Evolutionary conservation across 2,329 filamentous ascomycete genomes (phyloP).

Genomic region (Graphium sp.): DNA sequence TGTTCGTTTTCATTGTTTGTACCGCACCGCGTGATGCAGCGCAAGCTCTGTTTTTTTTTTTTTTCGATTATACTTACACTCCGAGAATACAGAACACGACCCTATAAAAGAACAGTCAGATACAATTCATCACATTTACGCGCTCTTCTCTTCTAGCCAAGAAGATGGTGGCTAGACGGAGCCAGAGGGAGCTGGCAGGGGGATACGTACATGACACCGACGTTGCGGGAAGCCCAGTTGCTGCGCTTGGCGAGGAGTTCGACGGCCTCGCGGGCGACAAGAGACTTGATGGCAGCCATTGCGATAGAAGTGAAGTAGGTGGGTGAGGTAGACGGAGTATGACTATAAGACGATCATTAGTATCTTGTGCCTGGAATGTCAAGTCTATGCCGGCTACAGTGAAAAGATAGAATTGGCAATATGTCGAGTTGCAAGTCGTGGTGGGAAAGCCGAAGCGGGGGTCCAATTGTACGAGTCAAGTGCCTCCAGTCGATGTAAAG

Average conservation of each 20-base stretch:
- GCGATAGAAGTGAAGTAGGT: conserved; percentile 1
- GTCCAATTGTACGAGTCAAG: too few relatives aligned
- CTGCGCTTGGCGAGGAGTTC: conserved; percentile 3
- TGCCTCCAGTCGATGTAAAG: too few relatives aligned
- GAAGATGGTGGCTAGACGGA: neutral
- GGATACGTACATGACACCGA: conserved; percentile 4
- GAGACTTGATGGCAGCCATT: conserved; percentile 18
- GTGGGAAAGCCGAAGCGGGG: too few relatives aligned
- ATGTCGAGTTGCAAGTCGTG: too few relatives aligned
- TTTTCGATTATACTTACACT: conserved; percentile 4
- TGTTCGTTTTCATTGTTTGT: too few relatives aligned
- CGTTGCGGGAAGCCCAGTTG: conserved; percentile 3
- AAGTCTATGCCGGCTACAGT: too few relatives aligned
- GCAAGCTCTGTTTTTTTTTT: too few relatives aligned
- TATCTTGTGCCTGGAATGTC: too few relatives aligned
- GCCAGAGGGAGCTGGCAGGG: neutral
- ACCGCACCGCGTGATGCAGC: too few relatives aligned
- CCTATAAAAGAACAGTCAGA: neutral
- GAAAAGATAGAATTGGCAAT: too few relatives aligned
- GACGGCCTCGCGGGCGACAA: conserved; percentile 4
- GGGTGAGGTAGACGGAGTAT: conserved; percentile 1
- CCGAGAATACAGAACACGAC: conserved; percentile 4
- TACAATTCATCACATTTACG: neutral
- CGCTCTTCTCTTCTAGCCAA: neutral
- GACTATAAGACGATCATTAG: too few relatives aligned